phyloP scores from a whole-genome alignment of 805 yeast species.

The Kuraishia floccosa region DNA sequence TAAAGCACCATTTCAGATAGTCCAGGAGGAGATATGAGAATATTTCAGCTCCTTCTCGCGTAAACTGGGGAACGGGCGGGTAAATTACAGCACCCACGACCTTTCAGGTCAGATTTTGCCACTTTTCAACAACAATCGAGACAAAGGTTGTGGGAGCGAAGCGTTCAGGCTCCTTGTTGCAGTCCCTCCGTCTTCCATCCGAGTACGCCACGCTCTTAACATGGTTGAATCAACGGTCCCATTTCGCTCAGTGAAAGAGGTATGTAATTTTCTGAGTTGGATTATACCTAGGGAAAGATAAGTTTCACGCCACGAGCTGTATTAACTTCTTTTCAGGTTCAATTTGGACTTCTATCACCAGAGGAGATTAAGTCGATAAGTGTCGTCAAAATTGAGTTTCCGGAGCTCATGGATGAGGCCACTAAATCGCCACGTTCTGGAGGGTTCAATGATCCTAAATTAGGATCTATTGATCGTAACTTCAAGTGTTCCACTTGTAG shows the following conservation, averaged over 20 bases:
- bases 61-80: no score
- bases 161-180: no score
- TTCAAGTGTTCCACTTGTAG: conserved; percentile 98
- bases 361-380: conserved; percentile 96
- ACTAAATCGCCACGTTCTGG: conserved; percentile 93
- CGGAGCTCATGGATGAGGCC: conserved; percentile 99
- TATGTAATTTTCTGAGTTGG: conserved; percentile 19
- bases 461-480: conserved; percentile 95
- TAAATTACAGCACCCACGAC: no score
- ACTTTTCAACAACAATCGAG: no score
- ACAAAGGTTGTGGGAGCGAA: no score
- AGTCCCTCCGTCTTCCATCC: no score
- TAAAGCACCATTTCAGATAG: no score
- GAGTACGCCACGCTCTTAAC: no score
- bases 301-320: neutral
- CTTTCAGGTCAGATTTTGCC: no score
- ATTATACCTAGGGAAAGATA: neutral
- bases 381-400: conserved; percentile 95
- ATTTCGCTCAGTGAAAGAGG: conserved; percentile 93
- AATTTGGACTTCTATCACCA: conserved; percentile 95
- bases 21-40: no score
- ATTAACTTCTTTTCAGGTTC: conserved; percentile 36
- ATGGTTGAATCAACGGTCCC: conserved; percentile 98
- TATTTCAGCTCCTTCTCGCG: no score
- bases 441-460: conserved; percentile 92